Evolutionary conservation across 2,329 filamentous ascomycete genomes (phyloP), one percentile per base, ranked within the genome.

Genomic region (Colletotrichum sansevieriae): DNA sequence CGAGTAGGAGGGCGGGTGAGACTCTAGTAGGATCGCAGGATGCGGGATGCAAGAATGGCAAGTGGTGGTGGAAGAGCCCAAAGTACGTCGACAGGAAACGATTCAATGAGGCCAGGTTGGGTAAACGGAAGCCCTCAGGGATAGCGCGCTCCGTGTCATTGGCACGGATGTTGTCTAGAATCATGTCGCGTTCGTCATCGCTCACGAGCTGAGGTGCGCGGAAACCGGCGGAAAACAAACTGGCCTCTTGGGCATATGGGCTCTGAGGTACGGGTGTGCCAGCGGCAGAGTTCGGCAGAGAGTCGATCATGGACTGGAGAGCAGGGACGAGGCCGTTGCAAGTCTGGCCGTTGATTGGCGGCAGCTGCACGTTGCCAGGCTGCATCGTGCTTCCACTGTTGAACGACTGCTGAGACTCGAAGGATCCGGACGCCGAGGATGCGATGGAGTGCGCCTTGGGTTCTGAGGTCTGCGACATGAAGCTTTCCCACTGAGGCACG

Each of bases 81-180:
- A 98, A 99, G 84, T 98, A 99, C 1, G 95, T 97, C 69, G 94
- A 93, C 71, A 99, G 84, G 79, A 97, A 97, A 71, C 94, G 90
- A 82, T 99, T 98, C 78, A 98, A 83, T 2, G 93, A 92, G 41
- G 90, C 87, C 41, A 94, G 86, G 72, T 87, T 91, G 6, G 96
- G 96, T 52, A 98, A 87, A 72, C 94, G 92, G 85, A 98, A 98
- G 66, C 92, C 94, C 65, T 97, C 94, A 15, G 94, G 90, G 65
- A 98, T 90, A 52, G 92, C 90, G 76, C 91, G 90, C 75, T 97
- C 93, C 73, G 86, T 90, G 78, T 98, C 95, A 73, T 90, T 90
- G 73, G 84, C 87, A 75, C 91, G 91, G 76, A 98, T 95, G 76
- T 95, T 95, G 74, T 97, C 93, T 74, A 97, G 84, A 70, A 98